Base-by-base conservation (phyloP, 768 basidiomycete genomes). In the Termitomyces heimii region DNA sequence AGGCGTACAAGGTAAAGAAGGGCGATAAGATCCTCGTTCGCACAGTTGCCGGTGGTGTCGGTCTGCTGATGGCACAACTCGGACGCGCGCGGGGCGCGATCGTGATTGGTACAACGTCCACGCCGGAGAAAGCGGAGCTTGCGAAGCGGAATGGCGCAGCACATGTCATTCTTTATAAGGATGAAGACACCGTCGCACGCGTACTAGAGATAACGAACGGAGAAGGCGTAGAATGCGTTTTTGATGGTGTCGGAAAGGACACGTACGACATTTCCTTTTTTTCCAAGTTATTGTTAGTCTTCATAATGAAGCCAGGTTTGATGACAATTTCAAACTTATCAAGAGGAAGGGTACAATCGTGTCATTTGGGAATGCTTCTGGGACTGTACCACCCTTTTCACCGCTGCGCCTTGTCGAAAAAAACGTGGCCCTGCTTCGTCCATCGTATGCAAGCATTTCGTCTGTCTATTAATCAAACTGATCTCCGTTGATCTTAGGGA, bases 161-260 rank as follows among this genome's bases (percentile, higher is more conserved):
- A 67, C 85, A 96, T 66, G 92, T 97, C 49, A 86, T 98, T 59
- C 68, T 94, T 40, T 94, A 93, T 70, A 82, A 81, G 12, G 75
- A 79, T 46, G 89, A 92, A 65, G 80, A 92, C 58, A 87, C 87
- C 0, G 86, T 91, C 12, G 67, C 86, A 61, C 79, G 85, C 45
- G 89, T 91, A 16, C 68, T 86, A 54, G 84, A 89, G 63, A 71
- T 93, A 54, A 93, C 92, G 0, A 82, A 83, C 42, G 90, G 89
- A 7, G 78, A 85, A 62, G 91, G 92, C 16, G 90, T 94, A 5
- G 82, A 96, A 60, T 95, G 84, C 16, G 82, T 93, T 24, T 96
- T 88, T 65, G 96, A 99, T 65, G 96, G 96, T 29, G 93, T 99
- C n/a, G 96, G 96, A 1, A 95, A 91, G 75, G 90, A 93, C 68